These are phyloP conservation scores for Venturia carpophila DNA, from an alignment of 2,329 filamentous ascomycete species.

Conservation along the genomic window DNA sequence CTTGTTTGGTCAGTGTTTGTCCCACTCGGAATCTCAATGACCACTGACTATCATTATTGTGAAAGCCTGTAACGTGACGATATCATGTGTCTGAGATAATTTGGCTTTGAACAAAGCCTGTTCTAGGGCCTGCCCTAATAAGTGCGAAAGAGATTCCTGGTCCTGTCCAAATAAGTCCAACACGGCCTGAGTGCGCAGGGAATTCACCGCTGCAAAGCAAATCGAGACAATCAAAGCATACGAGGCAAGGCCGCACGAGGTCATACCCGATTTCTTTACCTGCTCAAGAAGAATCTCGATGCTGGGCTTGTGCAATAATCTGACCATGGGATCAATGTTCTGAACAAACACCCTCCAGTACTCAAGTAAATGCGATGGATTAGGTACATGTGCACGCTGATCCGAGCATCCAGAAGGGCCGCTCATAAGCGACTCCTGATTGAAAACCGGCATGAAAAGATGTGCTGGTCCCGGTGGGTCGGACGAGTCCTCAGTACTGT, in stretches of 20 bases:
- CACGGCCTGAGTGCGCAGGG: not conserved
- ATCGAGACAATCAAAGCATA: conserved; percentile 1
- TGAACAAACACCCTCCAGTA: not conserved
- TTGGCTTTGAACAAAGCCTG: not conserved
- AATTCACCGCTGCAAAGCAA: conserved; percentile 4
- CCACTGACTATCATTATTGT: not conserved
- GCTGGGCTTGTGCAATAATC: conserved; percentile 10
- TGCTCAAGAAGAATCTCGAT: conserved; percentile 4
- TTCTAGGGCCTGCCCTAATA: not conserved
- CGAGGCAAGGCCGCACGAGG: not conserved
- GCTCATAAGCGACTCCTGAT: not conserved
- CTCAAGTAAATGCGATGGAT: not conserved
- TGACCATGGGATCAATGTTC: conserved; percentile 10
- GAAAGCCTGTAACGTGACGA: conserved; percentile 10
- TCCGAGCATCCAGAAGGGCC: not conserved
- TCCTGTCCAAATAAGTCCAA: not conserved
- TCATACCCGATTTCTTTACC: not conserved
- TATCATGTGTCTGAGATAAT: not conserved
- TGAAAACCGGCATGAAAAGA: not conserved
- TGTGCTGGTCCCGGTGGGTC: not conserved
- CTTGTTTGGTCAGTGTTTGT: not conserved
- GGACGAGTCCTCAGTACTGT: not conserved
- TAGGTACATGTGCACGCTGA: not conserved
- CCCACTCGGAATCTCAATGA: no score
- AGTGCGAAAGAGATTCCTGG: not conserved